These are phyloP conservation scores for Sphagnum magellanicum DNA, from an alignment of 228 moss, liverwort and hornwort genomes.

Conservation along the genomic window DNA sequence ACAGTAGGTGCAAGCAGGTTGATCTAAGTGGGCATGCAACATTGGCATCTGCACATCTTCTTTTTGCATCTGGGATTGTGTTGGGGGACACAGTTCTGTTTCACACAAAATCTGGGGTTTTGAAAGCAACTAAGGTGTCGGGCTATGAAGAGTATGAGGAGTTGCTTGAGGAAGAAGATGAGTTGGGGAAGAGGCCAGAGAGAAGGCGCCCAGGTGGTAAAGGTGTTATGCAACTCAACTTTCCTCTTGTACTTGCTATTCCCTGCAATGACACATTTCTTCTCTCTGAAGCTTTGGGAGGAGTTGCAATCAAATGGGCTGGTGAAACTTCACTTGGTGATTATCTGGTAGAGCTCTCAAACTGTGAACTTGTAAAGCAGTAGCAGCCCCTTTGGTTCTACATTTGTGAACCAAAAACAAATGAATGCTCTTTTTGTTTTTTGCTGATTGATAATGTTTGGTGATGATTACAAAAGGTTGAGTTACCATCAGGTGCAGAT, in stretches of 20 bases:
- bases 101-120: conserved; percentile 61
- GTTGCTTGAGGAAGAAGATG: conserved; percentile 12
- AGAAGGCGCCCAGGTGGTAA: conserved; percentile 42
- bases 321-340: conserved; percentile 68
- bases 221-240: conserved; percentile 84
- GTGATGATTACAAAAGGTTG: conserved; percentile 17
- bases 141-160: conserved; percentile 65
- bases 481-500: conserved; percentile 33
- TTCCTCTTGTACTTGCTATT: conserved; percentile 44
- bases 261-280: conserved; percentile 34
- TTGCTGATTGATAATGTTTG: neutral
- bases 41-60: conserved; percentile 82
- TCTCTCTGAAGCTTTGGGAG: conserved; percentile 66
- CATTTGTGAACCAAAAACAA: neutral
- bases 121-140: conserved; percentile 71
- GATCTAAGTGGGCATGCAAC: conserved; percentile 91
- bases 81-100: conserved; percentile 69
- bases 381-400: neutral
- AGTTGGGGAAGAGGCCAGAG: conserved; percentile 29
- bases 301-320: conserved; percentile 64
- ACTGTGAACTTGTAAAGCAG: neutral
- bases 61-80: conserved; percentile 89
- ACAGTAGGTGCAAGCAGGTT: conserved; percentile 31
- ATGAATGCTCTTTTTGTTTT: neutral
- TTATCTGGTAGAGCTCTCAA: conserved; percentile 44